Evolutionary conservation across 441 rosid genomes (phyloP).

Genomic region (Pelargonium fulgidum): DNA sequence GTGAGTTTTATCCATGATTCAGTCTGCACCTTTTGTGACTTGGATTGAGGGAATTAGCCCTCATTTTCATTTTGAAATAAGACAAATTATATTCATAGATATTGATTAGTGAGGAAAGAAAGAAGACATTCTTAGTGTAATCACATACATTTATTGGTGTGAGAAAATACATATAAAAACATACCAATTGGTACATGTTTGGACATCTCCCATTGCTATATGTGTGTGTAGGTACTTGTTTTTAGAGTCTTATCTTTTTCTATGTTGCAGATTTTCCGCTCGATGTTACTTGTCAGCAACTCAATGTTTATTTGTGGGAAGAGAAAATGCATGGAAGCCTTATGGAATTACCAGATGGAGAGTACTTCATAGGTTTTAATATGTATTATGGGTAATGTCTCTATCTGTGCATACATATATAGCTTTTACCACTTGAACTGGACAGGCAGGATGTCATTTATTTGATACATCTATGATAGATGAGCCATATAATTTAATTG

Average conservation of each 20-base stretch:
- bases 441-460: neutral
- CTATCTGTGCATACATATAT: too few species aligned
- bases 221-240: neutral
- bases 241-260: constrained; percentile 12
- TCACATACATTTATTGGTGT: too few species aligned
- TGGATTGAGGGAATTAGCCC: too few species aligned
- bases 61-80: too few species aligned
- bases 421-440: neutral
- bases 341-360: neutral
- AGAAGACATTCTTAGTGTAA: too few species aligned
- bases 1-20: too few species aligned
- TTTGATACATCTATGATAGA: neutral
- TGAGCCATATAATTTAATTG: neutral
- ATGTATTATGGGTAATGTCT: neutral
- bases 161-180: too few species aligned
- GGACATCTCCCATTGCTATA: too few species aligned
- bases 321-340: neutral
- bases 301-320: neutral
- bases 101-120: too few species aligned
- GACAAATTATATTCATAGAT: too few species aligned
- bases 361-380: neutral
- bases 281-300: neutral
- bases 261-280: neutral
- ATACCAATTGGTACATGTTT: too few species aligned
- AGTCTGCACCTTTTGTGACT: neutral